phyloP scores from a whole-genome alignment of 345 rosid genomes.

The Linum usitatissimum region DNA sequence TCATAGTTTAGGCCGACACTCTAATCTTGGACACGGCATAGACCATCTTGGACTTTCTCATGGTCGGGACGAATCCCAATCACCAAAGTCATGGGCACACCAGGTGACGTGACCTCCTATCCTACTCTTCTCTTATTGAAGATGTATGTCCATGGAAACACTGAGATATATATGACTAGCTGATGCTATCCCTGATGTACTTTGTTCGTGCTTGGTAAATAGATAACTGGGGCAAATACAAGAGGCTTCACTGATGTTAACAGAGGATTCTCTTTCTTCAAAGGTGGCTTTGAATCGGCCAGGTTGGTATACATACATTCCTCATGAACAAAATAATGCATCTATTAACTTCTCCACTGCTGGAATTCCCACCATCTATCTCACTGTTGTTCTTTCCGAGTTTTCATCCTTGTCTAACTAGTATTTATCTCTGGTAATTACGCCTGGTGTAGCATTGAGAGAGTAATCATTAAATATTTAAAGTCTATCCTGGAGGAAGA shows the following conservation, averaged over 20 bases:
- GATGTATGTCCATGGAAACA: neutral
- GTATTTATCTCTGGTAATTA: neutral
- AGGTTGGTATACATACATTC: conserved; percentile 34
- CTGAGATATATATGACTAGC: neutral
- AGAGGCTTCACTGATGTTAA: conserved; percentile 36
- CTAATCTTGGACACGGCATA: conserved; percentile 18
- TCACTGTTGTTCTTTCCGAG: neutral
- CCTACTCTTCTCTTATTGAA: conserved; percentile 4
- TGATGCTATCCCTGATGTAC: neutral
- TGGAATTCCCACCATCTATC: neutral
- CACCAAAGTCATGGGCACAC: conserved; percentile 55
- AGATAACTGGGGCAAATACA: conserved; percentile 36
- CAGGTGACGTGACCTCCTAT: conserved; percentile 33
- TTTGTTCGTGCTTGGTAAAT: conserved; percentile 5
- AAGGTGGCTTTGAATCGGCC: conserved; percentile 52
- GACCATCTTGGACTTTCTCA: conserved; percentile 43
- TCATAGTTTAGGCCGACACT: conserved; percentile 27
- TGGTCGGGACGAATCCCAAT: conserved; percentile 30
- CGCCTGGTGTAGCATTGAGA: neutral
- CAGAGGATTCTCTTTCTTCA: conserved; percentile 44
- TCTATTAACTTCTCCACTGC: neutral
- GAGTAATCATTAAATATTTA: neutral
- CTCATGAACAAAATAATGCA: neutral
- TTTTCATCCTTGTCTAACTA: neutral
- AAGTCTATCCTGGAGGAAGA: neutral